Base-by-base conservation (phyloP, 2,329 filamentous ascomycete species). In the Cercospora beticola region DNA sequence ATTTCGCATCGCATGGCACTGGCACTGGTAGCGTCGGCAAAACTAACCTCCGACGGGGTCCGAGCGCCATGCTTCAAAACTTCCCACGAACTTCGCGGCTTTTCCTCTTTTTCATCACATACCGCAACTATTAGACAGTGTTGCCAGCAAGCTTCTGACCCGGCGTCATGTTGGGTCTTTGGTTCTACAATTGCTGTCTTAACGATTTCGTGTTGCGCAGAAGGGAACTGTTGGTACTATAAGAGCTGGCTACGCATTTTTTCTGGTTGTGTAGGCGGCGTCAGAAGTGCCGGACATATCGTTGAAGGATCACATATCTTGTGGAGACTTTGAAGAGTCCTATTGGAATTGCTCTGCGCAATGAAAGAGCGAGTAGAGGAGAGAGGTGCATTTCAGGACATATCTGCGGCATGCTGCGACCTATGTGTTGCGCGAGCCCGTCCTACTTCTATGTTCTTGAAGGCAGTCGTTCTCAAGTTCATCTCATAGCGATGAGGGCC, bases 241-340 rank as follows among this genome's bases (percentile, higher is more conserved):
- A 74, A 74, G 73, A 74, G 68, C 73, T 73, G 71, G 73, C 71
- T 71, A 73, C 67, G 69, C 70, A 73, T 71, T 65, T 65, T 54
- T 68, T 65, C 46, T 49, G 69, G 70, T 72, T 70, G 70, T 70
- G 73, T 74, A 72, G 72, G 66, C 71, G 70, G 73, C 70, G 73
- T 74, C 73, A 74, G 73, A 74, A 67, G 70, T 69, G 65, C 71
- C 73, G 68, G 66, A 74, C 73, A 74, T 66, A 62, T 36, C 23
- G 14, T 63, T 23, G 31, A 14, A 66, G 23, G 64, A 62, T 26
- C 14, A 28, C 14, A 54, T 16, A 16, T 54, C 23, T 16, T 28
- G 10, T 54, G 49, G 16, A 10, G 14, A 14, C 12, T 2, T 28
- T 16, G 7, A 18, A 21, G 49, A 14, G 23, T 16, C 21, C 4